phyloP scores from a whole-genome alignment of 2,329 filamentous ascomycete species.

The Verticillium nubilum region DNA sequence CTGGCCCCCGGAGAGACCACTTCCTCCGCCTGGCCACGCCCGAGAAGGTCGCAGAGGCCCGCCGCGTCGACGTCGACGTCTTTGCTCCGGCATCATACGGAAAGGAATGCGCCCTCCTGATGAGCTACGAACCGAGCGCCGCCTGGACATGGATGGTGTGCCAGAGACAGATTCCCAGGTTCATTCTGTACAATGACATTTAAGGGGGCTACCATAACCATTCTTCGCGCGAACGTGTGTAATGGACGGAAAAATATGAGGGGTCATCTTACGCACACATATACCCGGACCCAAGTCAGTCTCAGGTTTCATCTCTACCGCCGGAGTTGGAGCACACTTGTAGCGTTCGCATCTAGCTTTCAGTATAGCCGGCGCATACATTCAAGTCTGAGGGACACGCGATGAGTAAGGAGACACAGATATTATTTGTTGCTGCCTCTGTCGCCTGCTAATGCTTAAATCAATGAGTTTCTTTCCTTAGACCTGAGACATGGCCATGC shows the following conservation, averaged over 20 bases:
- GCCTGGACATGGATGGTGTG: constrained; percentile 31
- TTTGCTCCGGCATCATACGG: constrained; percentile 33
- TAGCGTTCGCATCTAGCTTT: too few species aligned
- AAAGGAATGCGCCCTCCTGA: constrained; percentile 22
- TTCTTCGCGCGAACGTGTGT: background rate
- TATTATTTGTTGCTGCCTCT: background rate
- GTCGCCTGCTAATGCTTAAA: background rate
- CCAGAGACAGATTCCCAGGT: constrained; percentile 23
- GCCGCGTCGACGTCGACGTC: constrained; percentile 20
- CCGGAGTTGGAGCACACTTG: too few species aligned
- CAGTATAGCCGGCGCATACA: too few species aligned
- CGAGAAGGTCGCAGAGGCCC: constrained; percentile 43
- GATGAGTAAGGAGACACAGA: background rate
- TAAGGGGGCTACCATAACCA: constrained; percentile 7
- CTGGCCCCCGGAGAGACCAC: constrained; percentile 36
- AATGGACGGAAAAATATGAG: background rate
- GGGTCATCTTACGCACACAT: background rate
- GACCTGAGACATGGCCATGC: background rate
- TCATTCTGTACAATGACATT: constrained; percentile 31
- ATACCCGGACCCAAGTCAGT: too few species aligned
- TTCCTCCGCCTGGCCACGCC: constrained; percentile 53
- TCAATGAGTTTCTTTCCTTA: background rate
- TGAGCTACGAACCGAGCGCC: constrained; percentile 29
- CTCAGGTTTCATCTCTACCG: too few species aligned
- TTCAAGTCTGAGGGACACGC: too few species aligned